These are phyloP conservation scores for Saccharata proteae DNA, from an alignment of 2,329 filamentous ascomycete species.

Conservation along the genomic window DNA sequence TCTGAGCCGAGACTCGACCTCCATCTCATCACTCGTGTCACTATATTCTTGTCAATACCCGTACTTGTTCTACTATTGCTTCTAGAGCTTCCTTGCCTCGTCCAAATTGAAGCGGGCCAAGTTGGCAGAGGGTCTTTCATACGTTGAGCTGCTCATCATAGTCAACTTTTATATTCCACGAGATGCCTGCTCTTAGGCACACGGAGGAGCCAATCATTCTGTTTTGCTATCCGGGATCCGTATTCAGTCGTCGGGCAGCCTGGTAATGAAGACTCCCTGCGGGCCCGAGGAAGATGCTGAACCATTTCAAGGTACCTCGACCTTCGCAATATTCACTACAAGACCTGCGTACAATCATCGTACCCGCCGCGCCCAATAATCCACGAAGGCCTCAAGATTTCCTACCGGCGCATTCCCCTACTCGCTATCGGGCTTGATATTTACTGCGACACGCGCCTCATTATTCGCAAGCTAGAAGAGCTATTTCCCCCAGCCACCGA, in stretches of 20 bases:
- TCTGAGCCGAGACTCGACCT: too few relatives aligned
- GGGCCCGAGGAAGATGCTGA: not conserved
- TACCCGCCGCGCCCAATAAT: slow-evolving; percentile 56
- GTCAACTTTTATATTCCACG: too few relatives aligned
- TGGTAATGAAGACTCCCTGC: not conserved
- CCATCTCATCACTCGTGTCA: too few relatives aligned
- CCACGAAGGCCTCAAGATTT: slow-evolving; percentile 43
- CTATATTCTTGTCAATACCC: too few relatives aligned
- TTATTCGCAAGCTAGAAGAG: slow-evolving; percentile 50
- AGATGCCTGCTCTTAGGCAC: too few relatives aligned
- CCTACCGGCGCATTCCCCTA: slow-evolving; percentile 58
- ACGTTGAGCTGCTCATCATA: too few relatives aligned
- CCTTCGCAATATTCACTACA: slow-evolving; percentile 5
- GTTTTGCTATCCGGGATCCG: slow-evolving; percentile 6
- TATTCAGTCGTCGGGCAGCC: slow-evolving; percentile 1
- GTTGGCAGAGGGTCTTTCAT: too few relatives aligned
- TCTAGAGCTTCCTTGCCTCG: too few relatives aligned
- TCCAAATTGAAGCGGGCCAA: too few relatives aligned
- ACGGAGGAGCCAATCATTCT: too few relatives aligned
- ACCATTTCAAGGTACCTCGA: slow-evolving; percentile 2
- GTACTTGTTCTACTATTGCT: too few relatives aligned
- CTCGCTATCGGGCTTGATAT: slow-evolving; percentile 53
- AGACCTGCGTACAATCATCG: slow-evolving; percentile 42
- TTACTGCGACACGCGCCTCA: slow-evolving; percentile 58
- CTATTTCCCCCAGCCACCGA: slow-evolving; percentile 30